phyloP scores from a whole-genome alignment of 306 rosid genomes.

The cucumber (Cucumis sativus) region DNA sequence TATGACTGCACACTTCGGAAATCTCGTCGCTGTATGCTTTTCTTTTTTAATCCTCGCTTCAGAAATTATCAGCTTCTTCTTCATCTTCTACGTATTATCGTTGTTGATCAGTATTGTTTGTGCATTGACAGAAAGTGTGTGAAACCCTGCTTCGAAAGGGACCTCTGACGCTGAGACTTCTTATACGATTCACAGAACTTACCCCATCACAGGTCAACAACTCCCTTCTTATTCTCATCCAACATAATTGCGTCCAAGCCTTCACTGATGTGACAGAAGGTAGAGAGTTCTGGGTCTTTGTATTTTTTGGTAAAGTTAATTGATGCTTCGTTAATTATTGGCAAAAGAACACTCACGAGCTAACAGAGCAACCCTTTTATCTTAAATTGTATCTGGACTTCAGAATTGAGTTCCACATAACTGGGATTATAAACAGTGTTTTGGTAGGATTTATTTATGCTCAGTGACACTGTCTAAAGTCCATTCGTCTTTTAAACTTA shows the following conservation, averaged over 20 bases:
- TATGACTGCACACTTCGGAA: slow-evolving; percentile 74
- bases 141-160: slow-evolving; percentile 49
- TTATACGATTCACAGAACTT: slow-evolving; percentile 52
- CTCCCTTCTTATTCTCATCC: slow-evolving; percentile 72
- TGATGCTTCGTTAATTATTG: background rate
- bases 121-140: slow-evolving; percentile 55
- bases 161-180: slow-evolving; percentile 27
- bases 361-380: background rate
- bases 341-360: background rate
- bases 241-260: slow-evolving; percentile 80
- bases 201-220: slow-evolving; percentile 49
- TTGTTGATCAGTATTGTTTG: background rate
- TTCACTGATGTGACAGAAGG: slow-evolving; percentile 19
- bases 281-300: slow-evolving; percentile 5
- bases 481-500: background rate
- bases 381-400: background rate
- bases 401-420: background rate
- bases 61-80: background rate
- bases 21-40: slow-evolving; percentile 48
- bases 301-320: background rate
- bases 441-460: background rate
- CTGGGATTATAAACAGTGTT: background rate
- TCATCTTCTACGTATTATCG: background rate
- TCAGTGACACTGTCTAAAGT: background rate
- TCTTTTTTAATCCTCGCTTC: background rate